These are phyloP conservation scores for Stromatinia cepivora DNA, from an alignment of 2,329 filamentous ascomycete genomes.

Conservation along the genomic window DNA sequence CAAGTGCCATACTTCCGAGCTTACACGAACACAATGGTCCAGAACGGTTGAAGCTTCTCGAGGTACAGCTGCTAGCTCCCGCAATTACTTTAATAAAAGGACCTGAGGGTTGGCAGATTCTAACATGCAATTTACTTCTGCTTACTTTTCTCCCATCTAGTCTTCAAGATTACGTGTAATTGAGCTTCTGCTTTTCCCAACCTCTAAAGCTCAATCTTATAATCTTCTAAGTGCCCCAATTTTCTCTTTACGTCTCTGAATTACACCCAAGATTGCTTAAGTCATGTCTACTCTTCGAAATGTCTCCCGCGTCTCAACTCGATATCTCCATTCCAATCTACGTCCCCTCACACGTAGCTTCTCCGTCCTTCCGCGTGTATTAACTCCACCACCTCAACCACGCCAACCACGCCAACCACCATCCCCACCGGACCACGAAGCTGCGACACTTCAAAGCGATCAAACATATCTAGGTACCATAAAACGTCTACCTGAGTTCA, in stretches of 20 bases:
- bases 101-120: neutral
- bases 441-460: conserved; percentile 23
- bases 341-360: conserved; percentile 19
- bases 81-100: neutral
- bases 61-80: neutral
- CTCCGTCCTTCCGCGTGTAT: conserved; percentile 20
- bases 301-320: conserved; percentile 11
- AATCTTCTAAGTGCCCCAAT: neutral
- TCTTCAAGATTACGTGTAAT: neutral
- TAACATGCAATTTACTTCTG: neutral
- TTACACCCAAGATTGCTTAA: neutral
- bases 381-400: conserved; percentile 9
- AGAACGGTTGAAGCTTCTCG: neutral
- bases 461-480: conserved; percentile 32
- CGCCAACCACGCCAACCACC: conserved; percentile 25
- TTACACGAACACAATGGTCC: neutral
- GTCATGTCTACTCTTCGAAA: conserved; percentile 14
- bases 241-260: neutral
- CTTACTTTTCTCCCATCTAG: neutral
- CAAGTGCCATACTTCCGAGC: neutral
- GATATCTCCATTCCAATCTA: neutral
- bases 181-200: neutral
- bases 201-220: neutral
- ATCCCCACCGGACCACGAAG: conserved; percentile 27
- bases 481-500: conserved; percentile 57